Base-by-base conservation (phyloP, 1,284 basidiomycete genomes). In the Vanrija pseudolonga region DNA sequence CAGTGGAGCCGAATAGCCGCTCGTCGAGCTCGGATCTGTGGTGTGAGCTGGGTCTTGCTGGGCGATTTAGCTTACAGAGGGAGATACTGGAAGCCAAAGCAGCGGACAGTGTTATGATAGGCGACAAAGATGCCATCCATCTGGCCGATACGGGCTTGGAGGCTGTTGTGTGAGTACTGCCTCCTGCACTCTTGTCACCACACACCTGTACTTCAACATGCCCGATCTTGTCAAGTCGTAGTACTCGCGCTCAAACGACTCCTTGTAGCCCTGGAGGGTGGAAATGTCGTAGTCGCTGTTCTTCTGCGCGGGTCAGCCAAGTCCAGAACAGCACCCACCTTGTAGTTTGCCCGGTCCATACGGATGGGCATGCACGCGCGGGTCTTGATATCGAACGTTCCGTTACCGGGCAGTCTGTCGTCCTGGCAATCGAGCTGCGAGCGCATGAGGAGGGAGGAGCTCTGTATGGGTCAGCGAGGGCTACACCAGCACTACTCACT, bases 71-170 rank as follows among this genome's bases (percentile, higher is more conserved):
- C 69, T 51, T 42, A 68, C 46, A 95, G 77, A 1, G 90, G 82
- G 32, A 97, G 78, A 70, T 98, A 98, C 74, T 98, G 91, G 79
- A 98, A 98, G 0, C 95, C 95, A 67, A 94, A 95, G 53, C 95
- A 84, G 15, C 83, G 82, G 8, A 83, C 82, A 0, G 91, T 96
- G 62, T 95, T 97, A 74, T 98, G 95, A 71, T 96, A 97, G 9
- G 93, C 90, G 26, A 97, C 84, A 65, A 98, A 85, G 23, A 96
- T 88, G 15, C 95, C 95, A 68, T 98, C 94, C 95, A 98, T 98
- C 68, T 88, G 85, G 3, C 95, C 95, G 60, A 98, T 98, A 6
- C 95, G 85, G 0, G 84, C 94, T 81, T 98, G 95, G 79, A 98
- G 90, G 64, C 89, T 90, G 32, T 12, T 56, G 15, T 19, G 39